phyloP scores from a whole-genome alignment of 352 stramenopile species.

The Phytophthora fragariae region DNA sequence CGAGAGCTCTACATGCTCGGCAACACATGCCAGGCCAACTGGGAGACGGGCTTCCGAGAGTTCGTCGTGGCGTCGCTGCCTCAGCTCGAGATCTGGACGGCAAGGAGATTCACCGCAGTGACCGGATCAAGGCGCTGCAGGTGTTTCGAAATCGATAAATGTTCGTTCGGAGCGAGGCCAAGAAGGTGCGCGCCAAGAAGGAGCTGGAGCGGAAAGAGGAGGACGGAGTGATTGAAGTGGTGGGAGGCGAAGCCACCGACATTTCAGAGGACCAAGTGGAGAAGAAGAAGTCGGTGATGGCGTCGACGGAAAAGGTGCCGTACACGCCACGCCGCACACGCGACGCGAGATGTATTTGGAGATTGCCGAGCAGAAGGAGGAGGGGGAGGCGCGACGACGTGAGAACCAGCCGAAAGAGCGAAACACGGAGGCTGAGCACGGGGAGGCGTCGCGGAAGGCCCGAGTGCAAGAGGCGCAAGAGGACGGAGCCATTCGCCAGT shows the following conservation, averaged over 20 bases:
- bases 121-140: slow-evolving; percentile 90
- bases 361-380: slow-evolving; percentile 93
- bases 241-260: slow-evolving; percentile 44
- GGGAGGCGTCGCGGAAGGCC: slow-evolving; percentile 50
- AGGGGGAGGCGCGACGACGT: slow-evolving; percentile 86
- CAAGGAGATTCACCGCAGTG: slow-evolving; percentile 87
- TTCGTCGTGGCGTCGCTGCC: slow-evolving; percentile 91
- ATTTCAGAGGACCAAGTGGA: slow-evolving; percentile 35
- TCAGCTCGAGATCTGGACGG: slow-evolving; percentile 90
- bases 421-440: slow-evolving; percentile 90
- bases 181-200: too few species aligned
- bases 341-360: slow-evolving; percentile 92
- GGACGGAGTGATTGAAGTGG: slow-evolving; percentile 51
- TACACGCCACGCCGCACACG: slow-evolving; percentile 63
- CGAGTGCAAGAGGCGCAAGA: slow-evolving; percentile 43
- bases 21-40: slow-evolving; percentile 90
- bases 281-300: slow-evolving; percentile 49
- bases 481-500: slow-evolving; percentile 72
- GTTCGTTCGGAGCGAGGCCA: slow-evolving; percentile 46
- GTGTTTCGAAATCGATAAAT: slow-evolving; percentile 60
- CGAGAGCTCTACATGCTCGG: slow-evolving; percentile 96
- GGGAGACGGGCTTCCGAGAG: slow-evolving; percentile 70
- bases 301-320: slow-evolving; percentile 64
- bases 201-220: slow-evolving; percentile 29
- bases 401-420: slow-evolving; percentile 87